Evolutionary conservation across 768 basidiomycete species (phyloP).

Genomic region (Hypsizygus marmoreus): DNA sequence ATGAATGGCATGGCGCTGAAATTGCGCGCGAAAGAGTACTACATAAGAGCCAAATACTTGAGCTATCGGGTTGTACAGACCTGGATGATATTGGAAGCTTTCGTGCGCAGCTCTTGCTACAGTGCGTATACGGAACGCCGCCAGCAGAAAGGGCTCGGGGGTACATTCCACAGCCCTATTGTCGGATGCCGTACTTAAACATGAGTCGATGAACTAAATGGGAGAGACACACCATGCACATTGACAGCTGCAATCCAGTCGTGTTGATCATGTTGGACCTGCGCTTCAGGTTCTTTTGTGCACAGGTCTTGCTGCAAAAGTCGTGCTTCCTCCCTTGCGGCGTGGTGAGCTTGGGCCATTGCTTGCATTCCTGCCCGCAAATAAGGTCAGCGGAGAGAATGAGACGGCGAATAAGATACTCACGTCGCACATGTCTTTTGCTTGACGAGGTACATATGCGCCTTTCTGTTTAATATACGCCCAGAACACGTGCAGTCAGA

Average conservation of each 20-base stretch:
- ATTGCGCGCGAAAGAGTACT: no score
- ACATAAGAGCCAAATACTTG: constrained; percentile 11
- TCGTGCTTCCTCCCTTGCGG: constrained; percentile 13
- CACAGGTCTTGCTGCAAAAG: constrained; percentile 18
- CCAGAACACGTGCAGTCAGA: no score
- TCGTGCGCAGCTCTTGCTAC: constrained; percentile 14
- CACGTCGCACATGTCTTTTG: no score
- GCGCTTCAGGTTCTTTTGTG: constrained; percentile 10
- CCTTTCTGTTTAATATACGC: no score
- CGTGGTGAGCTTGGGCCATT: constrained; percentile 8
- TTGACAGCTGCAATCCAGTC: neutral
- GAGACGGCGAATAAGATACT: no score
- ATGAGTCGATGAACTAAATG: neutral
- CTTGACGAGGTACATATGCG: no score
- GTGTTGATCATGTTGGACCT: neutral
- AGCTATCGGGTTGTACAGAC: constrained; percentile 5
- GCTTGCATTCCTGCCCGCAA: constrained; percentile 10
- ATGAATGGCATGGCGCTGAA: no score
- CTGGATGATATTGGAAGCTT: constrained; percentile 3
- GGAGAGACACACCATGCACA: constrained; percentile 10
- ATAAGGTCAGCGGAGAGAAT: no score
- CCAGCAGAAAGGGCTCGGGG: constrained; percentile 9
- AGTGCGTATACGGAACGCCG: constrained; percentile 13
- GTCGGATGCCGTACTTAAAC: neutral
- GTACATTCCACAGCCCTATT: constrained; percentile 15